Evolutionary conservation across 495 filamentous ascomycete genomes (phyloP).

Genomic region (Xylaria scruposa): DNA sequence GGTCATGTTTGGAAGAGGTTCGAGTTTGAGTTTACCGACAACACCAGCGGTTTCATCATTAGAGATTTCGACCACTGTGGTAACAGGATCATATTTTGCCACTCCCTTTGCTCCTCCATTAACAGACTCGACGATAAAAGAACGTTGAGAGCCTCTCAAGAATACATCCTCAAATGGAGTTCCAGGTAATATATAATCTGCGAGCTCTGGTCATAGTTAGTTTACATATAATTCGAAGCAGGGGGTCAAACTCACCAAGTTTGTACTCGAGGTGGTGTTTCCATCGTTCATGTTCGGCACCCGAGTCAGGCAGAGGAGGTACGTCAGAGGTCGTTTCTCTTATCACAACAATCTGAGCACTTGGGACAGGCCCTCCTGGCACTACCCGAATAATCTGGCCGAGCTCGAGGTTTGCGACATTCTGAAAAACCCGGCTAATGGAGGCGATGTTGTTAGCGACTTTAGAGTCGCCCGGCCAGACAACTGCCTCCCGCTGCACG

Average conservation of each 20-base stretch:
- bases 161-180: slow-evolving; percentile 56
- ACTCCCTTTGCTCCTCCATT: slow-evolving; percentile 49
- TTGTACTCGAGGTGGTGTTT: slow-evolving; percentile 66
- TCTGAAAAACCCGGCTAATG: slow-evolving; percentile 39
- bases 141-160: slow-evolving; percentile 51
- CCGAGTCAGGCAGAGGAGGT: slow-evolving; percentile 29
- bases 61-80: slow-evolving; percentile 46
- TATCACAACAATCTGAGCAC: slow-evolving; percentile 36
- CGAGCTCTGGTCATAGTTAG: slow-evolving; percentile 40
- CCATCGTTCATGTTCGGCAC: slow-evolving; percentile 63
- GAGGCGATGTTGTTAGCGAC: slow-evolving; percentile 43
- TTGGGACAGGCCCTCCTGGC: slow-evolving; percentile 35
- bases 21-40: slow-evolving; percentile 47
- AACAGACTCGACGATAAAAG: slow-evolving; percentile 54
- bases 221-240: background rate
- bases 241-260: slow-evolving; percentile 49
- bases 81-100: slow-evolving; percentile 46
- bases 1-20: slow-evolving; percentile 67
- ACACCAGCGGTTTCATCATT: slow-evolving; percentile 30
- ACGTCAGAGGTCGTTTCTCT: slow-evolving; percentile 35
- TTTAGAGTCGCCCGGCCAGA: slow-evolving; percentile 42
- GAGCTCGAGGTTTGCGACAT: slow-evolving; percentile 34
- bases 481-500: slow-evolving; percentile 34
- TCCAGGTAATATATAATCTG: slow-evolving; percentile 56
- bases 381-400: slow-evolving; percentile 37